These are phyloP conservation scores for Boletus speciosus DNA, from an alignment of 768 basidiomycete genomes.

Conservation along the genomic window DNA sequence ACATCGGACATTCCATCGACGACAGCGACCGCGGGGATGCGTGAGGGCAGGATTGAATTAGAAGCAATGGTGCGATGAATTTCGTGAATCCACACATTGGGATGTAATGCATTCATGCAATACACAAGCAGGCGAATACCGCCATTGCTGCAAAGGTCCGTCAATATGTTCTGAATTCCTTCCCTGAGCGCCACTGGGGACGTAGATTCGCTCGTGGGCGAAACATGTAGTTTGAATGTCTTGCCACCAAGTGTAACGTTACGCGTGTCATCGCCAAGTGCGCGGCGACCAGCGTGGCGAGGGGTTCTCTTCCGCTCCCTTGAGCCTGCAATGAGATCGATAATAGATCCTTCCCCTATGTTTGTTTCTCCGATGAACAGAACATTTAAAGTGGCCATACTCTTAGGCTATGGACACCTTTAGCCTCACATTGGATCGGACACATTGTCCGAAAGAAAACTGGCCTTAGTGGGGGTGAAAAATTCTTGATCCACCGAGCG, in stretches of 20 bases:
- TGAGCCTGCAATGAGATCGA: constrained; percentile 16
- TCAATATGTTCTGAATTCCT: constrained; percentile 5
- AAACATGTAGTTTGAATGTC: constrained; percentile 9
- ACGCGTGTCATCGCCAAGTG: constrained; percentile 1
- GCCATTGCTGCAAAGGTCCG: constrained; percentile 13
- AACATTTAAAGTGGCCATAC: constrained; percentile 10
- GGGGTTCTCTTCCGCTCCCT: background rate
- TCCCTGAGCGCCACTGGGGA: background rate
- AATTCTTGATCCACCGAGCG: constrained; percentile 7
- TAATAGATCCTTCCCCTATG: constrained; percentile 15
- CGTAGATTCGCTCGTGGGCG: constrained; percentile 1
- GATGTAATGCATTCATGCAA: constrained; percentile 15
- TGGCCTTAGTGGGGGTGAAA: constrained; percentile 6
- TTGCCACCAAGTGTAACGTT: constrained; percentile 16
- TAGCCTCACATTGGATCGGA: background rate
- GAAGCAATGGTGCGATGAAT: constrained; percentile 7
- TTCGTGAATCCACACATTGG: constrained; percentile 13
- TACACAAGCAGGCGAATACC: constrained; percentile 20
- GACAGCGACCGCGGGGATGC: constrained; percentile 18
- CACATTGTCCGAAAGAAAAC: background rate
- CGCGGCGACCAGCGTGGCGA: background rate
- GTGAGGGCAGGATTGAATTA: background rate
- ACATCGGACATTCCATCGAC: constrained; percentile 9
- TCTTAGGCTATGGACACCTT: constrained; percentile 8
- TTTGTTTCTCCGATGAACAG: constrained; percentile 23